Evolutionary conservation across 371 early-diverging fungal genomes (phyloP), one percentile per base, ranked within the genome.

Genomic region (Mortierella sp.): DNA sequence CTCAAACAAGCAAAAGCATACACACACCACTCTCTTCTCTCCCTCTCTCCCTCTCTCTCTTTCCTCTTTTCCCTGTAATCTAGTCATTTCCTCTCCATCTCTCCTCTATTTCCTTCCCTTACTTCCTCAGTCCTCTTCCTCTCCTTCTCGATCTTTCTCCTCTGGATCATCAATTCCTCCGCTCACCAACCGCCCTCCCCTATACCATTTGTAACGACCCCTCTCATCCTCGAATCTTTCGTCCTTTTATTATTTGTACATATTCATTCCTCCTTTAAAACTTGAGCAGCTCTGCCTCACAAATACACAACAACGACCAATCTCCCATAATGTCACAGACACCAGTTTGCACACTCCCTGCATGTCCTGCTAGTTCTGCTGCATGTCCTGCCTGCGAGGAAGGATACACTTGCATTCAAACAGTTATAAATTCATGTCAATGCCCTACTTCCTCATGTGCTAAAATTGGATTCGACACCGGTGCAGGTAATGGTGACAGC

Each of bases 391-490:
- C 47, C 5, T 78, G 79, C 58, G 0, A 69, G 21, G 3, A 38
- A 0, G 71, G 71, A 52, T 63, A 53, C 55, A 11, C 5, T 9
- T 79, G 79, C 45, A 5, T 16, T 13, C 60, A 60, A 19, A 32
- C 61, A 22, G 79, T 79, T 38, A 74, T 70, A 7, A 64, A 45
- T 1, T 22, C 47, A 0, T 70, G 71, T 32, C 62, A 74, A 24
- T 79, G 79, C 50, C 79, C 74, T 2, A 32, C 62, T 2, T 70
- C 79, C 60, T 67, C 61, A 58, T 79, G 79, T 36, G 60, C 43
- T 22, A 67, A 64, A 53, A n/a, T 63, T 33, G 28, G 6, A 21
- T 73, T 74, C n/a, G 62, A 79, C 65, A 73, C 62, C 2, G 79
- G 70, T 16, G 60, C 65, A 9, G 74, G 40, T n/a, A 69, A 68